These are phyloP conservation scores for Mycosarcoma mackinlayi DNA, from an alignment of 1,284 basidiomycete species.

Conservation along the genomic window DNA sequence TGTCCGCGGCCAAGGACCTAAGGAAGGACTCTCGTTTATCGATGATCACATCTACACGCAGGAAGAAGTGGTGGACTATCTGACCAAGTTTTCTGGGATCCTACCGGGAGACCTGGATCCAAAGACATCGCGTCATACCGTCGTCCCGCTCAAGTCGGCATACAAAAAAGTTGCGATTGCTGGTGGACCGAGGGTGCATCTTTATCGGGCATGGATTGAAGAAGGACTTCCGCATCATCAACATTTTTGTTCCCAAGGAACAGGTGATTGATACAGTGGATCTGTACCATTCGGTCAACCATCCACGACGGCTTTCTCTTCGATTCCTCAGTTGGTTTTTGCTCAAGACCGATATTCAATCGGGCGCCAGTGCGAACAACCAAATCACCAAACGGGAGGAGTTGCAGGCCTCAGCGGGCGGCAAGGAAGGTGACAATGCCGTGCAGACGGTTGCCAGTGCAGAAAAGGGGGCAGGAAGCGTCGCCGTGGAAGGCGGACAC, in stretches of 20 bases:
- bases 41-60: slow-evolving; percentile 98
- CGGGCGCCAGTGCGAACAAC: slow-evolving; percentile 70
- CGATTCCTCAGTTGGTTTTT: slow-evolving; percentile 94
- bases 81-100: slow-evolving; percentile 97
- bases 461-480: slow-evolving; percentile 25
- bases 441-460: slow-evolving; percentile 8
- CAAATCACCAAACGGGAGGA: slow-evolving; percentile 32
- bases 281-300: slow-evolving; percentile 83
- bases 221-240: slow-evolving; percentile 99
- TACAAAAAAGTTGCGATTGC: slow-evolving; percentile 96
- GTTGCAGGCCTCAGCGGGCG: slow-evolving; percentile 11
- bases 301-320: slow-evolving; percentile 88
- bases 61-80: slow-evolving; percentile 92
- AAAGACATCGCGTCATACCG: slow-evolving; percentile 81
- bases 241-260: slow-evolving; percentile 92
- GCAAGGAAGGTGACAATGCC: slow-evolving; percentile 9
- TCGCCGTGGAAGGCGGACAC: slow-evolving; percentile 72
- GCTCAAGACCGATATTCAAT: slow-evolving; percentile 89
- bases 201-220: slow-evolving; percentile 98
- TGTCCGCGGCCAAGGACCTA: slow-evolving; percentile 82
- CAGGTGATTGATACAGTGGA: slow-evolving; percentile 98
- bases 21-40: slow-evolving; percentile 88
- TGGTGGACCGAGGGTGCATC: slow-evolving; percentile 93
- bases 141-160: slow-evolving; percentile 93
- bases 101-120: slow-evolving; percentile 85